These are phyloP conservation scores for Physocladia obscura DNA, from an alignment of 192 early-diverging fungal genomes.

Conservation along the genomic window DNA sequence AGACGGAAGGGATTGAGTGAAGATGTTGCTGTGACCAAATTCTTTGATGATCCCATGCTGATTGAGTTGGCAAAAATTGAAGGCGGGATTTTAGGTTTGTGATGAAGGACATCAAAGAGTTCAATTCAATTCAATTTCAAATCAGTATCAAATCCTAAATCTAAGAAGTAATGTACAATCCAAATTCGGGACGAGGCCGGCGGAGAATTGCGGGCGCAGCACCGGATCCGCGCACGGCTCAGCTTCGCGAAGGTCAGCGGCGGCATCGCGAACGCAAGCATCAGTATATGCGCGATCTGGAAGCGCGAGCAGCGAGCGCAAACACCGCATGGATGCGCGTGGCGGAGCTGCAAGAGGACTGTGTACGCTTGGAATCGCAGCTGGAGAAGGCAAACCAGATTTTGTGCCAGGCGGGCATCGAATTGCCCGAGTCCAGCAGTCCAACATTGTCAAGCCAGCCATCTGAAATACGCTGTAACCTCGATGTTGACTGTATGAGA, in stretches of 20 bases:
- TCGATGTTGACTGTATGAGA: not conserved
- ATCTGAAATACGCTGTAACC: too few species aligned
- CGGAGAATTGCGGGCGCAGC: not conserved
- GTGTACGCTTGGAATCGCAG: too few species aligned
- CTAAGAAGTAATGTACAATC: not conserved
- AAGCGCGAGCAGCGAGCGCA: not conserved
- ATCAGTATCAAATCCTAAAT: too few species aligned
- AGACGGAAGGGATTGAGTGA: slow-evolving; percentile 79
- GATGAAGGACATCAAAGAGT: not conserved
- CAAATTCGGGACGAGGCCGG: not conserved
- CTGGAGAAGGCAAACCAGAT: not conserved
- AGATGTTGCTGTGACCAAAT: slow-evolving; percentile 60
- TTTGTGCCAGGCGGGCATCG: not conserved
- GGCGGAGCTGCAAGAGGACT: not conserved
- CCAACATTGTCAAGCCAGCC: not conserved
- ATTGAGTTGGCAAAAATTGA: slow-evolving; percentile 43
- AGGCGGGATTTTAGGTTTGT: slow-evolving; percentile 34
- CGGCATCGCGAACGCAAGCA: not conserved
- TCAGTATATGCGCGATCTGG: not conserved
- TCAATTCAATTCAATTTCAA: too few species aligned
- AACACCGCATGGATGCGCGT: not conserved
- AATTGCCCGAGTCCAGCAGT: not conserved
- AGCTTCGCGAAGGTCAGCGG: slow-evolving; percentile 6
- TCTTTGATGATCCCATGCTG: slow-evolving; percentile 58
- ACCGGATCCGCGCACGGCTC: not conserved